Evolutionary conservation across 116 monocot genomes (phyloP), one percentile per base, ranked within the genome.

Genomic region (Posidonia oceanica): DNA sequence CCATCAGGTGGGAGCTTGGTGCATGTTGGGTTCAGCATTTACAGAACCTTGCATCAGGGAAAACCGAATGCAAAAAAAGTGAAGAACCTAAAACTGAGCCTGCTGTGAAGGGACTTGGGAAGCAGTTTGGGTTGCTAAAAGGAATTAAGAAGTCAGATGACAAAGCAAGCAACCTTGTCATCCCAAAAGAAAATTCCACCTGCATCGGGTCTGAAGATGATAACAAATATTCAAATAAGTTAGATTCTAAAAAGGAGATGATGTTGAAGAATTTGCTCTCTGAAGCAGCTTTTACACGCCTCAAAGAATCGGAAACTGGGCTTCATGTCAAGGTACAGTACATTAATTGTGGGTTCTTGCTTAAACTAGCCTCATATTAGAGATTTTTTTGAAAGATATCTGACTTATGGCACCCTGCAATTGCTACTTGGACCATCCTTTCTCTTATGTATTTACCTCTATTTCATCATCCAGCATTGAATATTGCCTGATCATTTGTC

Each of bases 1-100:
- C 72, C 29, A 84, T 97, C 51, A 82, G 92, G 61, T 97, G 97
- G 97, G 97, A 97, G 69, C 84, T 97, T 15, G 97, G 97, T 65
- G 92, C 92, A 68, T 92, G 97, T 75, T 97, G 97, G 97, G 80
- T 92, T 52, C 97, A 92, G 57, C 89, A 92, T 79, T 70, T 97
- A 68, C 89, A 92, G 67, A 95, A 84, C 52, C 75, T 74, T 60
- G 75, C 72, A 71, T 76, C 84, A 16, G 86, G 67, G 39, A 91
- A 89, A 60, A 72, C 53, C 11, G 83, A 91, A 52, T 44, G 83
- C 1, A 91, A 83, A 69, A 89, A 86, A 58, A 79, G 3, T 22
- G 89, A 88, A 63, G 91, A 83, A 17, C 73, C 55, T 39, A 91
- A 87, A 67, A 76, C 74, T 69, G 87, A 83, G 41, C 85, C 79